Percentiles rank a stretch among this genome's conserved stretches.
These are phyloP conservation scores for Dillenia turbinata DNA, from an alignment of 164 flowering plant species.

Conservation along the genomic window DNA sequence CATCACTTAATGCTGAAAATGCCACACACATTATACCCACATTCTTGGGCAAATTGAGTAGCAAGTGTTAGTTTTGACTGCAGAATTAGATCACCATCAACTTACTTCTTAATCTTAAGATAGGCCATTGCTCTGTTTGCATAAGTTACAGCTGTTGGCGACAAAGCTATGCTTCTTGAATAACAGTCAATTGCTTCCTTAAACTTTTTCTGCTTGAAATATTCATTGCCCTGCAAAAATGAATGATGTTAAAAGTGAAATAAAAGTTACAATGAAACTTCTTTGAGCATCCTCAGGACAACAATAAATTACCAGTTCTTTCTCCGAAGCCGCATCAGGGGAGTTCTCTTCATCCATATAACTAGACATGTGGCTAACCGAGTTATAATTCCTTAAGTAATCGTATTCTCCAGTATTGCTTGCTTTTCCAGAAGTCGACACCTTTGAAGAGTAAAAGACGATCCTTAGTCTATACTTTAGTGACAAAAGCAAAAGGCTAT, in stretches of 20 bases:
- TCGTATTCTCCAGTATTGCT: conserved; percentile 23
- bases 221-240: conserved; percentile 74
- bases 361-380: conserved; percentile 34
- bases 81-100: not conserved
- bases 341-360: conserved; percentile 38
- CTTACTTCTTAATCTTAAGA: conserved; percentile 70
- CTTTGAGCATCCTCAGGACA: not conserved
- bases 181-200: conserved; percentile 89
- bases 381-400: conserved; percentile 31
- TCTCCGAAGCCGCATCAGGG: conserved; percentile 85
- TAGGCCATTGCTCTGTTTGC: conserved; percentile 99
- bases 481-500: too few species aligned
- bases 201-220: conserved; percentile 87
- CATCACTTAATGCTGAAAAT: too few species aligned
- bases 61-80: too few species aligned
- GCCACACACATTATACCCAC: too few species aligned
- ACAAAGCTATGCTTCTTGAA: conserved; percentile 91
- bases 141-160: conserved; percentile 88
- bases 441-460: conserved; percentile 5
- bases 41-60: too few species aligned
- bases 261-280: not conserved
- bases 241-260: not conserved
- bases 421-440: conserved; percentile 19
- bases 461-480: too few species aligned
- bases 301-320: conserved; percentile 61